Evolutionary conservation across 148 eudicot species (phyloP), one percentile per base, ranked within the genome.

Genomic region (Agrostemma githago): DNA sequence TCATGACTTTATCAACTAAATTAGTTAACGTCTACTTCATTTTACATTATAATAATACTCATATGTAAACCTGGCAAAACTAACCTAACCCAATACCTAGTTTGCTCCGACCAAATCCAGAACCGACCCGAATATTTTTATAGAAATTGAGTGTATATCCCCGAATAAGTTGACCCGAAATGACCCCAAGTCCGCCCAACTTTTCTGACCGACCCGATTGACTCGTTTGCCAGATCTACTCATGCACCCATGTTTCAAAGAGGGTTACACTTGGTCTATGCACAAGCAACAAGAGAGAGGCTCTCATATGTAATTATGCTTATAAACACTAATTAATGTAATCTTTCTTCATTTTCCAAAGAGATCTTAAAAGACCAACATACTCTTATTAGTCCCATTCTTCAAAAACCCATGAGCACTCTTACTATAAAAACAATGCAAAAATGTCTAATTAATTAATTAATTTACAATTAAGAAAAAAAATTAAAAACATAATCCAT

Each of bases 331-430:
- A 53, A 39, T 43, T 39, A 66, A 66, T 59, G 59, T 12, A 58
- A 72, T 10, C 20, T 38, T 17, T 21, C 20, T 88, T 81, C 81
- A 86, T 43, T 85, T 90, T 82, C 88, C 93, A 79, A 87, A 69
- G 86, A 86, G 75, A 92, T 90, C 89, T 86, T 77, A 87, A 89
- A 89, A 89, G 92, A 93, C 98, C 96, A 93, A 93, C 98, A 93
- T 93, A 72, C 97, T 80, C 85, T 82, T 78, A 83, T 80, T 82
- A 78, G 89, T 87, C 88, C 85, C 96, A 93, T 80, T 86, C 92
- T 89, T 79, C 98, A 80, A 93, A 90, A 90, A 81, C 98, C 96
- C 98, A 93, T 96, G 98, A 90, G 88, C 86, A 88, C 72, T 78
- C 83, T n/a, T 74, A 57, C 63, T 68, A 57, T 64, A 16, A 5